Evolutionary conservation across 202 grass and related monocot species (phyloP).

Genomic region (Setaria italica): DNA sequence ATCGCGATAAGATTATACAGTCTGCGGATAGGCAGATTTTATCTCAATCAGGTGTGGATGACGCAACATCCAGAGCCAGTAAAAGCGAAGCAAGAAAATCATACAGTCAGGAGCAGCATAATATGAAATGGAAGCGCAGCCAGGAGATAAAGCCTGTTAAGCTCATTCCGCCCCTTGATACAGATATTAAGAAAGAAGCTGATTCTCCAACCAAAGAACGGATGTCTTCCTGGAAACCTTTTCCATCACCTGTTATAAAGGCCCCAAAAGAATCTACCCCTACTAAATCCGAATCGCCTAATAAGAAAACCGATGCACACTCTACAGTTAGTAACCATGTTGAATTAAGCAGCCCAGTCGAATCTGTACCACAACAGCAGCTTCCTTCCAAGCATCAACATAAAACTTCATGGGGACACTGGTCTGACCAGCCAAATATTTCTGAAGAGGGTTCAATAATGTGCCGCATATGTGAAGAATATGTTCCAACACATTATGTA

Average conservation of each 20-base stretch:
- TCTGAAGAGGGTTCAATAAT: constrained; percentile 99
- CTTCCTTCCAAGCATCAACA: constrained; percentile 78
- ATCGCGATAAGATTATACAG: constrained; percentile 73
- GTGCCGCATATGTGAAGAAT: constrained; percentile 99
- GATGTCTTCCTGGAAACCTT: constrained; percentile 86
- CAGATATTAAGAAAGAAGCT: constrained; percentile 62
- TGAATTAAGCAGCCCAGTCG: constrained; percentile 67
- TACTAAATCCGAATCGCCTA: constrained; percentile 52
- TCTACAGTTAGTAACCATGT: constrained; percentile 47
- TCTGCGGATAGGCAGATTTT: constrained; percentile 77
- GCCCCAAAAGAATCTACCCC: constrained; percentile 61
- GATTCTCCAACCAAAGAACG: constrained; percentile 75
- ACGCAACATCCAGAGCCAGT: constrained; percentile 48
- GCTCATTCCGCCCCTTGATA: constrained; percentile 61
- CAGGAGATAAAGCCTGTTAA: constrained; percentile 92
- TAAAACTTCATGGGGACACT: constrained; percentile 89
- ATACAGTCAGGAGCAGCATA: constrained; percentile 94
- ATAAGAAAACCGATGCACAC: constrained; percentile 57
- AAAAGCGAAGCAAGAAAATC: constrained; percentile 83
- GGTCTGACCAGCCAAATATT: constrained; percentile 92
- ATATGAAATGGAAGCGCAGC: constrained; percentile 97
- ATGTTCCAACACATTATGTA: constrained; percentile 93
- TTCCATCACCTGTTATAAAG: constrained; percentile 73
- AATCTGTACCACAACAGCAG: constrained; percentile 66
- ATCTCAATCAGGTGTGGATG: constrained; percentile 51